Percentiles rank a stretch among this genome's conserved stretches.
Evolutionary conservation across 345 rosid genomes (phyloP).

Genomic region (Corchorus capsularis): DNA sequence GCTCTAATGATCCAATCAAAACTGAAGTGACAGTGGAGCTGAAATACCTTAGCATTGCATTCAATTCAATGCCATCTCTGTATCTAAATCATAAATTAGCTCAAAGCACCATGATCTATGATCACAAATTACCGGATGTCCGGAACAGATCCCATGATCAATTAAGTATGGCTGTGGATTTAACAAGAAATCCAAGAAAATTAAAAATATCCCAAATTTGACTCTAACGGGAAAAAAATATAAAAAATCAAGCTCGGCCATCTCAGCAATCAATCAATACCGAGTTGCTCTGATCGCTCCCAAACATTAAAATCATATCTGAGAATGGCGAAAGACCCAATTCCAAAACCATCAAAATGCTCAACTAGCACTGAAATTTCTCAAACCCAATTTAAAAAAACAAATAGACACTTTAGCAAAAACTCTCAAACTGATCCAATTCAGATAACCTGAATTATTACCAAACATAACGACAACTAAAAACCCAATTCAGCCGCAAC

Average conservation of each 20-base stretch:
- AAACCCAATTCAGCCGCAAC: constrained; percentile 12
- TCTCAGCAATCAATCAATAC: neutral
- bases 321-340: neutral
- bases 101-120: neutral
- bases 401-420: neutral
- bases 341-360: neutral
- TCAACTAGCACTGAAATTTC: neutral
- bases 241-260: neutral
- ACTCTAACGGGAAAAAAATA: neutral
- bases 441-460: neutral
- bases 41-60: neutral
- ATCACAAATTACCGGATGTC: too few species aligned
- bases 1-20: neutral
- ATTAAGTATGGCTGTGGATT: neutral
- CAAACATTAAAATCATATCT: constrained; percentile 13
- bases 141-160: neutral
- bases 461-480: neutral
- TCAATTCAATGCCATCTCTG: neutral
- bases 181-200: neutral
- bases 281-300: neutral
- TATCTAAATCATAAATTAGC: neutral
- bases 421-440: neutral
- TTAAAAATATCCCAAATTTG: neutral
- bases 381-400: neutral
- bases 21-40: neutral